These are phyloP conservation scores for Gaeumannomyces sp. DNA, from an alignment of 2,329 filamentous ascomycete genomes.

Conservation along the genomic window DNA sequence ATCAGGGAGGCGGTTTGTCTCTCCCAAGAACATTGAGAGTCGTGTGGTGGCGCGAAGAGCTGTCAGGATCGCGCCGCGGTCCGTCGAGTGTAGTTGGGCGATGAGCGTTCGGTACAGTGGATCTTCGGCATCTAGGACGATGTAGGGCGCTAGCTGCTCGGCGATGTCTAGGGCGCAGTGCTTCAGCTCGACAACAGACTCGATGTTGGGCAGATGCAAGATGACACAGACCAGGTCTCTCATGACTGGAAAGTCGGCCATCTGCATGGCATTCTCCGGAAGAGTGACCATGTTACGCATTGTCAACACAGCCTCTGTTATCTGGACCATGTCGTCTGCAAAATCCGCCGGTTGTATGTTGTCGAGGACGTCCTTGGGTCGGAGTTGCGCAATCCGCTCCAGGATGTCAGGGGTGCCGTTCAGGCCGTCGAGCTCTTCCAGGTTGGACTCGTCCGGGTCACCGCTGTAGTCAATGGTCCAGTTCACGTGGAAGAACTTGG, in stretches of 20 bases:
- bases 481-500: constrained; percentile 72
- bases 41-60: constrained; percentile 75
- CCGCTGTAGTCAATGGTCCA: constrained; percentile 70
- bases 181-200: constrained; percentile 74
- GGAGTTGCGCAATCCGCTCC: constrained; percentile 61
- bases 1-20: constrained; percentile 67
- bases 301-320: constrained; percentile 82
- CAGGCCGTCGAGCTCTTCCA: constrained; percentile 44
- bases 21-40: constrained; percentile 80
- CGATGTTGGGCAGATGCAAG: constrained; percentile 66
- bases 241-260: constrained; percentile 67
- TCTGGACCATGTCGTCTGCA: constrained; percentile 63
- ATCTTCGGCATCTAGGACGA: constrained; percentile 64
- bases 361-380: constrained; percentile 53
- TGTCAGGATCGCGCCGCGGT: constrained; percentile 77
- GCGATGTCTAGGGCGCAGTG: constrained; percentile 88
- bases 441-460: constrained; percentile 46
- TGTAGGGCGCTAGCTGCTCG: constrained; percentile 80
- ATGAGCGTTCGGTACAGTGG: constrained; percentile 74
- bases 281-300: constrained; percentile 95
- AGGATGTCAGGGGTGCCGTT: constrained; percentile 69
- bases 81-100: constrained; percentile 56
- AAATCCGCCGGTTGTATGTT: constrained; percentile 68
- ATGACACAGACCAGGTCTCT: constrained; percentile 80
- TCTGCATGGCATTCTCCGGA: constrained; percentile 77